A percentile compares a stretch with the other conserved stretches of the same genome.
phyloP scores from a whole-genome alignment of 2,329 filamentous ascomycete genomes.

The Fusarium oxysporum region DNA sequence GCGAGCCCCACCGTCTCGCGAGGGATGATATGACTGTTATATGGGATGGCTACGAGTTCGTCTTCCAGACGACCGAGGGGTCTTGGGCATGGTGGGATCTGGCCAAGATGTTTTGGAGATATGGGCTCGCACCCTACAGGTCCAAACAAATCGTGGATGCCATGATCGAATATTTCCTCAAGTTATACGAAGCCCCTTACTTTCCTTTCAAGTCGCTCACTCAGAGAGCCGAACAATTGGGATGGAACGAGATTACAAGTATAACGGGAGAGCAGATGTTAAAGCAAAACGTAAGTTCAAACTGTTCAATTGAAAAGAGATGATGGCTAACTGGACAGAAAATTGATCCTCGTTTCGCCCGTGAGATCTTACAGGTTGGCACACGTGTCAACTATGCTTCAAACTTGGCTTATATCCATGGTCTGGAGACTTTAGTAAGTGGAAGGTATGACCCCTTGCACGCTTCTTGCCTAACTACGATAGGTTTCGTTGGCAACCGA shows the following conservation, averaged over 20 bases:
- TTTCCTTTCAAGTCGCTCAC: constrained; percentile 88
- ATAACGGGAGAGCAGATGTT: constrained; percentile 81
- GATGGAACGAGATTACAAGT: constrained; percentile 72
- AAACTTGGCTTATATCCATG: constrained; percentile 87
- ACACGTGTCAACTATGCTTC: constrained; percentile 96
- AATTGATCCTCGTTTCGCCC: constrained; percentile 74
- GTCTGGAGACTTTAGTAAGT: constrained; percentile 82
- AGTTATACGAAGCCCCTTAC: constrained; percentile 81
- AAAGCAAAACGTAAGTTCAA: constrained; percentile 63
- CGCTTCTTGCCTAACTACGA: constrained; percentile 6
- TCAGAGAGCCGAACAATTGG: constrained; percentile 73
- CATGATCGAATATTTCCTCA: constrained; percentile 78
- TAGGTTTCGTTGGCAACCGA: constrained; percentile 87
- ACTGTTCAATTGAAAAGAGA: no score
- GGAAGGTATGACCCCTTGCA: not conserved
- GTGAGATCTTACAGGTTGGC: constrained; percentile 88
- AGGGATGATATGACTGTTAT: constrained; percentile 74
- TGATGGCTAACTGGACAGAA: constrained; percentile 44
- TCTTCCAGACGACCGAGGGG: constrained; percentile 71
- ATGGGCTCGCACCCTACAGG: constrained; percentile 81
- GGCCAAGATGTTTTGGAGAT: constrained; percentile 84
- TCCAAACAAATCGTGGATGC: constrained; percentile 78
- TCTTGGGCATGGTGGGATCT: constrained; percentile 82
- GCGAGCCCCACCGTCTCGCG: constrained; percentile 57
- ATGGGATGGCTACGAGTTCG: constrained; percentile 84